Percentiles rank a stretch among this genome's conserved stretches.
Evolutionary conservation across 2,329 filamentous ascomycete genomes (phyloP).

Genomic region (Colletotrichum theobromicola): DNA sequence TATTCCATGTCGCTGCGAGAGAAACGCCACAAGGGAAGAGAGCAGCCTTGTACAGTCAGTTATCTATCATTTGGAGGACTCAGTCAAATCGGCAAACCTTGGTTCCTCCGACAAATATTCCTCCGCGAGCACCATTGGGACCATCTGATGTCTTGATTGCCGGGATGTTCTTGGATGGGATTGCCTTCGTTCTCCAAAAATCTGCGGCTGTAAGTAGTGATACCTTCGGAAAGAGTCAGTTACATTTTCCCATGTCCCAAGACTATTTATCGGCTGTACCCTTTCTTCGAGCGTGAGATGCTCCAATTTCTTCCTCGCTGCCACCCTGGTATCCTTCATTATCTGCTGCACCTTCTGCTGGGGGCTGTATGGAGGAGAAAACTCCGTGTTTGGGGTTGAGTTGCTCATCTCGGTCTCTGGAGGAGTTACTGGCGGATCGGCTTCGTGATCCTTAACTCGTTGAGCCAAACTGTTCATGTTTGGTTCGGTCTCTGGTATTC

Average conservation of each 20-base stretch:
- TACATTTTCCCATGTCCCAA: not conserved
- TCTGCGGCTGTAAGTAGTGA: slow-evolving; percentile 67
- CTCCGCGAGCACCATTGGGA: slow-evolving; percentile 72
- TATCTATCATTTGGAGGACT: not conserved
- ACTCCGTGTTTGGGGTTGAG: slow-evolving; percentile 56
- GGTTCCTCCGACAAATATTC: slow-evolving; percentile 71
- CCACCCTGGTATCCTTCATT: slow-evolving; percentile 42
- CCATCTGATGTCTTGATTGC: slow-evolving; percentile 72
- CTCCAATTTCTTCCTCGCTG: slow-evolving; percentile 54
- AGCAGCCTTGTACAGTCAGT: slow-evolving; percentile 58
- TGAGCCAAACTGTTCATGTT: not conserved
- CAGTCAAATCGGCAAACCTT: slow-evolving; percentile 44
- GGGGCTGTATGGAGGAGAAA: slow-evolving; percentile 51
- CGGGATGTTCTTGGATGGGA: slow-evolving; percentile 67
- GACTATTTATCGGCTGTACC: slow-evolving; percentile 34
- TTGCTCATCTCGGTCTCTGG: slow-evolving; percentile 32
- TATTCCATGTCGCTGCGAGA: slow-evolving; percentile 81
- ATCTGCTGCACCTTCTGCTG: slow-evolving; percentile 36
- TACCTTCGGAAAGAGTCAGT: slow-evolving; percentile 41
- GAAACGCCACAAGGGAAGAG: slow-evolving; percentile 82
- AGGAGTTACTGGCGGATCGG: slow-evolving; percentile 29
- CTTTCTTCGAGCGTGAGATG: slow-evolving; percentile 63
- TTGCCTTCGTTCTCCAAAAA: slow-evolving; percentile 72
- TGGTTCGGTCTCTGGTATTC: not conserved
- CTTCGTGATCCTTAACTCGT: slow-evolving; percentile 28